phyloP scores from a whole-genome alignment of 345 rosid species.

The Cardamine chenopodiifolia region DNA sequence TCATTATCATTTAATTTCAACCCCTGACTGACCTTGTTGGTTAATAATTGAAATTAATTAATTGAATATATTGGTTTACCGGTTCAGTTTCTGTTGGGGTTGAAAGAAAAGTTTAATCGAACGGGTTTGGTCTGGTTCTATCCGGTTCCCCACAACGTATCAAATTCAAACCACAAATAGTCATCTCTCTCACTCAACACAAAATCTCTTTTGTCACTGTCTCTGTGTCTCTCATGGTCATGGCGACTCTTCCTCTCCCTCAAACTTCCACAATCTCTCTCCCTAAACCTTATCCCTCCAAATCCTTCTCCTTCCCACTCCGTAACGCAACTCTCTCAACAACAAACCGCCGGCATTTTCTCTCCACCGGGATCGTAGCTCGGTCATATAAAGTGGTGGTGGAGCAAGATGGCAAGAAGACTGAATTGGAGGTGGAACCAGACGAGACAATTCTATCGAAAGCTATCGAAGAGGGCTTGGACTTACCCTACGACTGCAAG shows the following conservation, averaged over 20 bases:
- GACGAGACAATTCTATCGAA: constrained; percentile 84
- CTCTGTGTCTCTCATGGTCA: constrained; percentile 55
- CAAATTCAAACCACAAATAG: constrained; percentile 7
- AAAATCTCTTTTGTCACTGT: constrained; percentile 9
- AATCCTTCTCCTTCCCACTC: constrained; percentile 34
- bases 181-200: constrained; percentile 19
- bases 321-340: constrained; percentile 26
- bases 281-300: constrained; percentile 46
- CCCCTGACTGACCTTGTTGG: too few species aligned
- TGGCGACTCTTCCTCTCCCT: constrained; percentile 66
- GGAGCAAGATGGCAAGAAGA: constrained; percentile 69
- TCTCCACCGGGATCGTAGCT: constrained; percentile 31
- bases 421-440: constrained; percentile 79
- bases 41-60: too few species aligned
- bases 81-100: not conserved
- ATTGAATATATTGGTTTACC: not conserved
- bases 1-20: too few species aligned
- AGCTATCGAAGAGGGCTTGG: constrained; percentile 76
- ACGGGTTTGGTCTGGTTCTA: not conserved
- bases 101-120: not conserved
- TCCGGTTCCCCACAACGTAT: not conserved
- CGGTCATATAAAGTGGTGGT: constrained; percentile 70
- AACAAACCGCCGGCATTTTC: not conserved
- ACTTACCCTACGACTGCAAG: constrained; percentile 85
- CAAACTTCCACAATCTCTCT: constrained; percentile 52